Percentiles rank a stretch among this genome's conserved stretches.
phyloP scores from a whole-genome alignment of 208 protist species.

The Trypanosoma avium region DNA sequence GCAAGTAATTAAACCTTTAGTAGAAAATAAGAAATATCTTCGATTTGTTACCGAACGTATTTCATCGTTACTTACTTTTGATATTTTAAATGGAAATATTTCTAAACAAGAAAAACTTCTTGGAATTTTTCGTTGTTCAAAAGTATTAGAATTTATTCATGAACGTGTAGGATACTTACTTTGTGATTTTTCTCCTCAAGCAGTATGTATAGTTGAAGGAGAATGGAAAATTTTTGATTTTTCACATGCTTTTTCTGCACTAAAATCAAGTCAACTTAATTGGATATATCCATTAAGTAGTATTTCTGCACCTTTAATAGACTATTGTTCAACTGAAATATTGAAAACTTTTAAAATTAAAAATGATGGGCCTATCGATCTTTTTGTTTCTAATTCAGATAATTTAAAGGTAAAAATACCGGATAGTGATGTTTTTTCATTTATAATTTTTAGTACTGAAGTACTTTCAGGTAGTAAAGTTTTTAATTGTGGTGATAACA shows the following conservation, averaged over 20 bases:
- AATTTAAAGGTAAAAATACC: conserved; percentile 22
- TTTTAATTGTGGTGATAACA: conserved; percentile 36
- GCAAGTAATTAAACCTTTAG: conserved; percentile 35
- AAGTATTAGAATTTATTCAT: conserved; percentile 55
- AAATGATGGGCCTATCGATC: not conserved
- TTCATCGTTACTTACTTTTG: conserved; percentile 25
- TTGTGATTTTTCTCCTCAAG: conserved; percentile 45
- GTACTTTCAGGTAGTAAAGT: conserved; percentile 32
- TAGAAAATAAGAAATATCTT: conserved; percentile 38
- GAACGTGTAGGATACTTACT: conserved; percentile 47
- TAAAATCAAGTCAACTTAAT: conserved; percentile 7
- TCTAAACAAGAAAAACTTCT: conserved; percentile 40
- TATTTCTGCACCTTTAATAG: conserved; percentile 43
- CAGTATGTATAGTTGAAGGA: conserved; percentile 44
- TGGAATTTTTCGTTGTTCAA: conserved; percentile 39
- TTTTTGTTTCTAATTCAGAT: conserved; percentile 5
- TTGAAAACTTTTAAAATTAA: conserved; percentile 19
- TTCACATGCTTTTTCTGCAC: conserved; percentile 30
- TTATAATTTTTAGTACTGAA: conserved; percentile 47
- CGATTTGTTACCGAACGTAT: conserved; percentile 58
- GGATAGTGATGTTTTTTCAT: conserved; percentile 57
- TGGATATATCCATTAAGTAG: conserved; percentile 25
- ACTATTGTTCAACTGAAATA: conserved; percentile 53
- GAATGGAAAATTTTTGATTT: conserved; percentile 61
- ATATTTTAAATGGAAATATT: conserved; percentile 24